Base-by-base conservation (phyloP, 352 stramenopile species). In the Phytophthora pini region DNA sequence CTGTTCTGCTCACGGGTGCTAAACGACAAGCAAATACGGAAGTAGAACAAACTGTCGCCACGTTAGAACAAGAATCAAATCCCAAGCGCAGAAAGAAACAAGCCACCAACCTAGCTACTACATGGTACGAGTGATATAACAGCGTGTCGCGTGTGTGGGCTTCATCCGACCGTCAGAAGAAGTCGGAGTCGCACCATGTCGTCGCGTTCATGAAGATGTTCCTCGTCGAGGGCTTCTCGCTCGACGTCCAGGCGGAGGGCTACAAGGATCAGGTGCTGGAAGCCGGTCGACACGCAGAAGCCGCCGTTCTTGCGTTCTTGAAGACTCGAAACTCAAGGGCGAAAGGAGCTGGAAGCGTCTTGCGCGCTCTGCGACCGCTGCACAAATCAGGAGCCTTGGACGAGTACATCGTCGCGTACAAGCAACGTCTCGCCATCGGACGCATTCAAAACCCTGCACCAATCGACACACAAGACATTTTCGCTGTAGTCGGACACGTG, bases 121-220 rank as follows among this genome's bases (percentile, higher is more conserved):
- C 39, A 6, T 74, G 65, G 59, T 70, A 49, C 20, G 55, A 56
- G 11, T 70, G 55, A 60, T 61, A 61, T 49, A 64, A 55, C 1
- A 11, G 8, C 1, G 39, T 58, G 8, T 51, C 55, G 7, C 49
- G 0, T 9, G 10, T 24, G 31, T 56, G 44, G 50, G 24, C 55
- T 0, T 60, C 41, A 0, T 5, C 15, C 17, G 55, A 66, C 17
- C 59, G 60, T 4, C 60, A 66, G 26, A 74, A 74, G 44, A 70
- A 67, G 13, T 70, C 55, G 3, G 60, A 67, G 2, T 56, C 20
- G 1, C 59, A 47, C 47, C 59, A 60, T 39, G 13, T 64, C 31
- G 66, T 74, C 6, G 50, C 60, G n/a, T 67, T n/a, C 43, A 64
- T 70, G 61, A 70, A 66, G 56, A 11, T 65, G 1, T 67, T 70